phyloP scores from a whole-genome alignment of 2,329 filamentous ascomycete species.

The Diaporthe citrichinensis region DNA sequence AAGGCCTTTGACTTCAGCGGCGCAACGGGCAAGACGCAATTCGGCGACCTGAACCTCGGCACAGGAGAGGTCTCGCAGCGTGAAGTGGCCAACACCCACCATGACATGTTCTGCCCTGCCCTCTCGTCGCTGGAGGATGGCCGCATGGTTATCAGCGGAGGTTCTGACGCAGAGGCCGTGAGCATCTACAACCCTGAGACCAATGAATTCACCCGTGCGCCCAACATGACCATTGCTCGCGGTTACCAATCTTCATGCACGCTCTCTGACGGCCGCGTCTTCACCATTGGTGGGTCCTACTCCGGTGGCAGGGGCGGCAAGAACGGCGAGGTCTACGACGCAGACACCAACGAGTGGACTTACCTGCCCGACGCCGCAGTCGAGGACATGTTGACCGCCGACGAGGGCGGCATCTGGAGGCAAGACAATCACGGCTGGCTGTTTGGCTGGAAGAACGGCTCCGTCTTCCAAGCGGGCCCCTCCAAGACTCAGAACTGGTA shows the following conservation, averaged over 20 bases:
- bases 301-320: conserved; percentile 64
- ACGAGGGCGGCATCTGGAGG: conserved; percentile 58
- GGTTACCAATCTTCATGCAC: conserved; percentile 68
- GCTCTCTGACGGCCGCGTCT: conserved; percentile 66
- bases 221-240: conserved; percentile 61
- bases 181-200: conserved; percentile 60
- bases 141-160: conserved; percentile 67
- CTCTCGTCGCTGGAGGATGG: conserved; percentile 65
- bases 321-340: conserved; percentile 69
- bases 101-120: conserved; percentile 72
- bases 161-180: conserved; percentile 5
- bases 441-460: conserved; percentile 61
- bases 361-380: conserved; percentile 58
- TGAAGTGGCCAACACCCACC: conserved; percentile 57
- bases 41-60: conserved; percentile 42
- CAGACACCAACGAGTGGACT: conserved; percentile 61
- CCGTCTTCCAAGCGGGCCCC: conserved; percentile 68
- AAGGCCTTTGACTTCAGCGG: conserved; percentile 42
- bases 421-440: conserved; percentile 69
- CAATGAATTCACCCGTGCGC: conserved; percentile 55
- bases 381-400: conserved; percentile 64
- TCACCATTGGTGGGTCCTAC: conserved; percentile 70
- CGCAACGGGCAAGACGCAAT: conserved; percentile 43
- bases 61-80: conserved; percentile 48
- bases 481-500: conserved; percentile 71